Evolutionary conservation across 163 green algal genomes (phyloP).

Genomic region (Chlorella variabilis): DNA sequence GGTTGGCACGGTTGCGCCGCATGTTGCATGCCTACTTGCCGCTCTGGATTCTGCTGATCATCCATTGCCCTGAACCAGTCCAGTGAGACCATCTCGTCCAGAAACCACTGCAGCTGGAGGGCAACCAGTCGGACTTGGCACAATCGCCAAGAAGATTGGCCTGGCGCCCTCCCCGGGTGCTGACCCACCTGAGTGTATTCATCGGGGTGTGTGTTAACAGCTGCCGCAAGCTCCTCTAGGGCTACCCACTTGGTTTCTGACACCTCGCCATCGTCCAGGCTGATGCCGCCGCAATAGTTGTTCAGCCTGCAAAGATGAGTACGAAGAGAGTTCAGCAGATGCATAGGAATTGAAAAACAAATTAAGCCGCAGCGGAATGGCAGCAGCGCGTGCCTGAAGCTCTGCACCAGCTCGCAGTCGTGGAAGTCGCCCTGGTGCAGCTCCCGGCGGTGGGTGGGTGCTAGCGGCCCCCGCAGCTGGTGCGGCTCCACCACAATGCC

Average conservation of each 20-base stretch:
- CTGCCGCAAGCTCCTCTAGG: not conserved
- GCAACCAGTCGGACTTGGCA: no score
- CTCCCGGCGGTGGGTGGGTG: constrained; percentile 55
- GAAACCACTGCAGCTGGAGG: constrained; percentile 43
- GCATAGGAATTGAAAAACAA: no score
- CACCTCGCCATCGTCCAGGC: constrained; percentile 6
- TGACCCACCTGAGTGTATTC: constrained; percentile 24
- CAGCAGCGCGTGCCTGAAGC: constrained; percentile 44
- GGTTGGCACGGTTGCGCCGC: no score
- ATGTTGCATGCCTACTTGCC: not conserved
- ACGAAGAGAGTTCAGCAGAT: no score
- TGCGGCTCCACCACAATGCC: constrained; percentile 47
- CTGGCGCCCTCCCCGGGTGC: no score
- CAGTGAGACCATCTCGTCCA: constrained; percentile 27
- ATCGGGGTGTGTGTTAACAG: constrained; percentile 4
- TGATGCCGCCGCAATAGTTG: not conserved
- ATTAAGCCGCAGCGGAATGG: no score
- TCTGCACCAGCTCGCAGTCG: constrained; percentile 76
- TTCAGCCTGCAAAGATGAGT: constrained; percentile 2
- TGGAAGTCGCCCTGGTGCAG: constrained; percentile 46
- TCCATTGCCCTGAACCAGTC: constrained; percentile 25
- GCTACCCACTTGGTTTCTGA: constrained; percentile 3
- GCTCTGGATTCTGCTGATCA: not conserved
- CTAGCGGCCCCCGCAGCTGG: constrained; percentile 55
- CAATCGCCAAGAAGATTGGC: no score